Conservation (phyloP, 345 rosid species). For the Eucalyptus sp. region DNA sequence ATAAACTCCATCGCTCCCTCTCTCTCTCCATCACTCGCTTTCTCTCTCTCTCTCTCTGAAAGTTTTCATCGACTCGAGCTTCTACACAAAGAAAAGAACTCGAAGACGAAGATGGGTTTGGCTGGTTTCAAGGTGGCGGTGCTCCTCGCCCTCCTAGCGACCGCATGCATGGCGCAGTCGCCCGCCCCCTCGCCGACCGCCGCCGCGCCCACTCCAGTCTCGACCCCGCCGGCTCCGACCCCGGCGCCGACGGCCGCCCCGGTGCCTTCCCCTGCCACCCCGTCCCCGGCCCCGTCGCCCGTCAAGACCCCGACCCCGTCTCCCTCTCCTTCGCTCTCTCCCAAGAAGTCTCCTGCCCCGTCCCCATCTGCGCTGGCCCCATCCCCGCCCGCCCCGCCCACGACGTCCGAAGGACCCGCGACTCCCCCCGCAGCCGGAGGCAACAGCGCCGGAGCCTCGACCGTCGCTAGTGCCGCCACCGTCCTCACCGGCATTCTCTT, state of each 20-base stretch:
- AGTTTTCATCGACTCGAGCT: not conserved
- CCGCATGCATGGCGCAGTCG: slow-evolving; percentile 63
- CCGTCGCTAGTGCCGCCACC: not conserved
- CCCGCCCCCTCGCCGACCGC: slow-evolving; percentile 32
- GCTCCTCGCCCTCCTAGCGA: slow-evolving; percentile 54
- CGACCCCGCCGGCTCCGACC: slow-evolving; percentile 5
- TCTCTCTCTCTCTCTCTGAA: not conserved
- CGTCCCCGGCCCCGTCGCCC: slow-evolving; percentile 14
- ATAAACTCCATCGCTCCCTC: not conserved
- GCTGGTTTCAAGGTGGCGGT: slow-evolving; percentile 31
- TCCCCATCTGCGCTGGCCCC: not conserved
- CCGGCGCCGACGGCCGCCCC: slow-evolving; percentile 21
- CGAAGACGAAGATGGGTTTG: slow-evolving; percentile 28
- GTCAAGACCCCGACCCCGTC: slow-evolving; percentile 28
- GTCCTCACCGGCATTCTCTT: not conserved
- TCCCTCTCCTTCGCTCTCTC: not conserved
- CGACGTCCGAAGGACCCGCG: not conserved
- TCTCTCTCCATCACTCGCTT: not conserved
- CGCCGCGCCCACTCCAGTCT: slow-evolving; percentile 8
- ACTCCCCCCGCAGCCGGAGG: not conserved
- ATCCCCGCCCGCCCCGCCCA: not conserved
- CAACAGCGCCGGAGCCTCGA: not conserved
- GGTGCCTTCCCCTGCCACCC: not conserved
- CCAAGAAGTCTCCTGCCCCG: not conserved
- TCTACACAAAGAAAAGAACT: not conserved